phyloP scores from a whole-genome alignment of 768 basidiomycete genomes.

The Hygrophorus russula region DNA sequence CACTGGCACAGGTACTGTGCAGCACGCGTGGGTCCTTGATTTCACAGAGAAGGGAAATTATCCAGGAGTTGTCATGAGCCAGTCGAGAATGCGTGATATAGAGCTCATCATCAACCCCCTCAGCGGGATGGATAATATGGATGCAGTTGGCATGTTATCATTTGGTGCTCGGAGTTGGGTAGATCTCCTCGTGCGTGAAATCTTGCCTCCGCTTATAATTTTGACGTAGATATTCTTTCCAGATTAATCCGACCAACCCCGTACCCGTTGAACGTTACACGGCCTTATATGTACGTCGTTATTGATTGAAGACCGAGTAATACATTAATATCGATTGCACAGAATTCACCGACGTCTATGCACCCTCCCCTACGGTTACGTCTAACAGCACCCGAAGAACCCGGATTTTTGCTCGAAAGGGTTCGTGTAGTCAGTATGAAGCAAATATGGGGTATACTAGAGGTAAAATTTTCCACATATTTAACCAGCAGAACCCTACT shows the following conservation, averaged over 20 bases:
- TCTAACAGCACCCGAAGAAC: slow-evolving; percentile 58
- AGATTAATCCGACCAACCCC: slow-evolving; percentile 44
- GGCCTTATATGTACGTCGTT: slow-evolving; percentile 48
- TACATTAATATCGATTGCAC: slow-evolving; percentile 1
- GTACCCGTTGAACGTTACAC: slow-evolving; percentile 55
- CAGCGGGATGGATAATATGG: slow-evolving; percentile 33
- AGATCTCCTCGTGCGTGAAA: slow-evolving; percentile 41
- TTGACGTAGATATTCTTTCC: slow-evolving; percentile 1
- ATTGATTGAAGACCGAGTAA: not conserved
- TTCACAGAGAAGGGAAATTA: slow-evolving; percentile 47
- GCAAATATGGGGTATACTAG: slow-evolving; percentile 66
- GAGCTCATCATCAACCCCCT: slow-evolving; percentile 51
- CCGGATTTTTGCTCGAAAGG: slow-evolving; percentile 62
- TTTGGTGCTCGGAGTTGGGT: slow-evolving; percentile 52
- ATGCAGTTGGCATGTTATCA: slow-evolving; percentile 29
- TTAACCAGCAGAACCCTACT: slow-evolving; percentile 1
- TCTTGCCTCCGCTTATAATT: slow-evolving; percentile 1
- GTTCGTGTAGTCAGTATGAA: slow-evolving; percentile 63
- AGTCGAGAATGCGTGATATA: slow-evolving; percentile 63
- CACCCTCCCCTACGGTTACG: slow-evolving; percentile 66
- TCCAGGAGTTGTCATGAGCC: slow-evolving; percentile 59
- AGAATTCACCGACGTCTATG: slow-evolving; percentile 54
- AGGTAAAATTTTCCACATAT: slow-evolving; percentile 29
- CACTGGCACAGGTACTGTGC: slow-evolving; percentile 11
- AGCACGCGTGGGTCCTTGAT: slow-evolving; percentile 57